Percentiles rank a stretch among this genome's conserved stretches.
Evolutionary conservation across 129 eudicot genomes (phyloP).

Genomic region (Artemisia tridentata): DNA sequence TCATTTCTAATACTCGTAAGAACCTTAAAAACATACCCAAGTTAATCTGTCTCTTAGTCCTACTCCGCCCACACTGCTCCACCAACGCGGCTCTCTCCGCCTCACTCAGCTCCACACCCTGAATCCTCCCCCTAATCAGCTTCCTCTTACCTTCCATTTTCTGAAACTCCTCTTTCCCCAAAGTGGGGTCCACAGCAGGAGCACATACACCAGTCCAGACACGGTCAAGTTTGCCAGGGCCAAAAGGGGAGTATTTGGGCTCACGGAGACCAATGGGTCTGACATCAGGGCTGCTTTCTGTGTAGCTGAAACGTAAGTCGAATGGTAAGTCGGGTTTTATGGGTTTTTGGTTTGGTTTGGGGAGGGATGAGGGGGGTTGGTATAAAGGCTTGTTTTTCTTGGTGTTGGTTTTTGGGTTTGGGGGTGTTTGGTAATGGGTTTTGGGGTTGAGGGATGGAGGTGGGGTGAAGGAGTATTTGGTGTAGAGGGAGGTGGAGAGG

Average conservation of each 20-base stretch:
- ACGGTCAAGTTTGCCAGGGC: conserved; percentile 68
- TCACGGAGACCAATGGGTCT: conserved; percentile 88
- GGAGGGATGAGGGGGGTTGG: conserved; percentile 83
- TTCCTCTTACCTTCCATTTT: conserved; percentile 59
- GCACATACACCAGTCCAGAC: conserved; percentile 92
- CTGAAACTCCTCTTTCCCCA: conserved; percentile 38
- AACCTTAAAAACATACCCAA: conserved; percentile 50
- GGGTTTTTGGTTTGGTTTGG: conserved; percentile 42
- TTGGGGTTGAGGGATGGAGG: conserved; percentile 45
- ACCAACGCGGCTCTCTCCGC: conserved; percentile 68
- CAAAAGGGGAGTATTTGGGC: conserved; percentile 93
- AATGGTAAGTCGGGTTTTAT: conserved; percentile 56
- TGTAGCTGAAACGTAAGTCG: conserved; percentile 87
- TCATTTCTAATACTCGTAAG: neutral
- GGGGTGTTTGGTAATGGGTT: conserved; percentile 21
- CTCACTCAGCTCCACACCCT: conserved; percentile 55
- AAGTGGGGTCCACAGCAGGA: conserved; percentile 64
- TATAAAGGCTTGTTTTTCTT: conserved; percentile 41
- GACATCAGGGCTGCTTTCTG: conserved; percentile 55
- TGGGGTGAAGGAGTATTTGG: conserved; percentile 58
- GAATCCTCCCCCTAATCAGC: conserved; percentile 45
- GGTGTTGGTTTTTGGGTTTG: conserved; percentile 15
- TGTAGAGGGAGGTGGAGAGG: conserved; percentile 52
- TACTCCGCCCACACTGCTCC: conserved; percentile 47
- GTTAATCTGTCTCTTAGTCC: conserved; percentile 73